Evolutionary conservation across 305 asterid genomes (phyloP).

Genomic region (Fraxinus paxiana): DNA sequence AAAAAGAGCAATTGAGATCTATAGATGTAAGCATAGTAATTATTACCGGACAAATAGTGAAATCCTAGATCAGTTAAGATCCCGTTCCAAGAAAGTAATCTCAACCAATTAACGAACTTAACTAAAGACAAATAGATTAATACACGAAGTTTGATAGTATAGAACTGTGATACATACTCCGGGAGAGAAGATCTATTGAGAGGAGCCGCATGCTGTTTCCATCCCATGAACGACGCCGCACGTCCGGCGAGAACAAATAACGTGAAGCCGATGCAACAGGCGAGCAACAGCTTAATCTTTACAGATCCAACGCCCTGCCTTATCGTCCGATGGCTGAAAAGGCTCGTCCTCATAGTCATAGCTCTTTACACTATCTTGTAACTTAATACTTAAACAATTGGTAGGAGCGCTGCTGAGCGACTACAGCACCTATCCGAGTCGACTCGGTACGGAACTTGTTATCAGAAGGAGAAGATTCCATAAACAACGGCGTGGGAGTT

Average conservation of each 20-base stretch:
- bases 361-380: neutral
- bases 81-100: neutral
- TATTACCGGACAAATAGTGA: neutral
- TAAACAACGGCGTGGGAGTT: neutral
- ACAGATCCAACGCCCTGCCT: conserved; percentile 66
- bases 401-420: conserved; percentile 14
- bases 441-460: conserved; percentile 6
- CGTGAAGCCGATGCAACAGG: conserved; percentile 38
- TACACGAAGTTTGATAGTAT: neutral
- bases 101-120: conserved; percentile 1
- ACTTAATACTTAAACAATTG: neutral
- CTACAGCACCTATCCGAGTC: conserved; percentile 32
- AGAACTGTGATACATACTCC: conserved; percentile 29
- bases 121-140: conserved; percentile 1
- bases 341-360: conserved; percentile 42
- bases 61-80: neutral
- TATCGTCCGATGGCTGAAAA: conserved; percentile 60
- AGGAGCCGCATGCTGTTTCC: conserved; percentile 39
- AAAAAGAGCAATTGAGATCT: neutral
- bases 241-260: conserved; percentile 44
- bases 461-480: neutral
- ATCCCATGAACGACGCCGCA: conserved; percentile 50
- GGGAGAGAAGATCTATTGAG: conserved; percentile 36
- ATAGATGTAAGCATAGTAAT: neutral
- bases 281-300: conserved; percentile 50